Conservation (phyloP, 164 flowering plant genomes). For the Magnolia changhungtana region DNA sequence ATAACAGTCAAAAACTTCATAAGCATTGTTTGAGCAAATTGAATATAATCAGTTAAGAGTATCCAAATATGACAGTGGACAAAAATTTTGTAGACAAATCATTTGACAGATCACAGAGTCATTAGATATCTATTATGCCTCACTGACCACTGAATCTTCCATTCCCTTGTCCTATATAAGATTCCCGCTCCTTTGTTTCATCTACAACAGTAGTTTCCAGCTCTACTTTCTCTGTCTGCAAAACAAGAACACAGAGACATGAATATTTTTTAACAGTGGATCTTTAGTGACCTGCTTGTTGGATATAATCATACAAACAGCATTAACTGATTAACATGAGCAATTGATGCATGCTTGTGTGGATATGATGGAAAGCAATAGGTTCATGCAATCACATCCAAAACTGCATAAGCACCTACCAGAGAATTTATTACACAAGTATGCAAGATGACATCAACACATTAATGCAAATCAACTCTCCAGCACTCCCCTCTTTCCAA, state of each 20-base stretch:
- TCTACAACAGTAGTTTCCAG: constrained; percentile 95
- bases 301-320: background rate
- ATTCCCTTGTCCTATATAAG: constrained; percentile 77
- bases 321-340: background rate
- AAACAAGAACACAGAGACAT: constrained; percentile 9
- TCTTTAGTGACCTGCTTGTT: background rate
- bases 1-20: background rate
- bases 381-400: background rate
- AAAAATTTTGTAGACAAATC: background rate
- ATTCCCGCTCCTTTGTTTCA: constrained; percentile 89
- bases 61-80: background rate
- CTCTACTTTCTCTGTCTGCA: constrained; percentile 95
- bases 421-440: background rate
- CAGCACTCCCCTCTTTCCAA: no score
- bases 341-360: background rate
- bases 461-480: no score
- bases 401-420: background rate
- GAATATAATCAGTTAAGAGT: background rate
- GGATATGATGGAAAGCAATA: no score
- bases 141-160: constrained; percentile 93
- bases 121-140: background rate
- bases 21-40: background rate
- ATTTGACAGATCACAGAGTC: background rate
- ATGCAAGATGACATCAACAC: background rate
- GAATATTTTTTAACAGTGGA: background rate